Evolutionary conservation across 805 yeast species (phyloP).

Genomic region (Wickerhamiella sorbophila): DNA sequence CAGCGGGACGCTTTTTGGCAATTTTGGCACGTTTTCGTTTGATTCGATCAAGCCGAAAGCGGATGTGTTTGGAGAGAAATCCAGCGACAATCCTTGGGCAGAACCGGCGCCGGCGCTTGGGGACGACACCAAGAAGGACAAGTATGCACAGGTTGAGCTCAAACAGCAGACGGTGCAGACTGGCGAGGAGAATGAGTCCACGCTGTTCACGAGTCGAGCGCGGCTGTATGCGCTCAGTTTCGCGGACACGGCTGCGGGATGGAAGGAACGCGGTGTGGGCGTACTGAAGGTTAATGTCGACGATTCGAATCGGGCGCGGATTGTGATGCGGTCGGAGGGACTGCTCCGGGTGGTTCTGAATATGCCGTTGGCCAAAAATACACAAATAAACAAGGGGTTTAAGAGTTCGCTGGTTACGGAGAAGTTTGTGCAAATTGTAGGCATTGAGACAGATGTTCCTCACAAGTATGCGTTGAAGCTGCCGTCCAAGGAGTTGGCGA

Average conservation of each 20-base stretch:
- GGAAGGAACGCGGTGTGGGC: constrained; percentile 96
- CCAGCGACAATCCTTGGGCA: constrained; percentile 37
- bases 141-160: constrained; percentile 24
- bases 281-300: constrained; percentile 57
- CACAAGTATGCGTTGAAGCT: constrained; percentile 73
- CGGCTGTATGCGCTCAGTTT: constrained; percentile 67
- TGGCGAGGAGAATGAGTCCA: constrained; percentile 80
- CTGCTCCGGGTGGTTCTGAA: constrained; percentile 71
- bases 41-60: constrained; percentile 1
- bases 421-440: constrained; percentile 64
- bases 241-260: constrained; percentile 52
- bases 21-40: constrained; percentile 7
- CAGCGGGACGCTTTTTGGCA: constrained; percentile 3
- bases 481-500: constrained; percentile 45
- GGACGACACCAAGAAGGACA: constrained; percentile 16
- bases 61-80: constrained; percentile 2
- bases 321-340: constrained; percentile 87
- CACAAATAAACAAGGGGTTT: constrained; percentile 63
- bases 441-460: constrained; percentile 51
- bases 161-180: constrained; percentile 39
- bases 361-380: constrained; percentile 45
- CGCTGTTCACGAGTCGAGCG: constrained; percentile 54
- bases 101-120: constrained; percentile 17
- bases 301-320: constrained; percentile 34
- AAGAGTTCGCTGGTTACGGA: constrained; percentile 74